These are phyloP conservation scores for Sporobolomyces pararoseus DNA, from an alignment of 768 basidiomycete genomes.

Conservation along the genomic window DNA sequence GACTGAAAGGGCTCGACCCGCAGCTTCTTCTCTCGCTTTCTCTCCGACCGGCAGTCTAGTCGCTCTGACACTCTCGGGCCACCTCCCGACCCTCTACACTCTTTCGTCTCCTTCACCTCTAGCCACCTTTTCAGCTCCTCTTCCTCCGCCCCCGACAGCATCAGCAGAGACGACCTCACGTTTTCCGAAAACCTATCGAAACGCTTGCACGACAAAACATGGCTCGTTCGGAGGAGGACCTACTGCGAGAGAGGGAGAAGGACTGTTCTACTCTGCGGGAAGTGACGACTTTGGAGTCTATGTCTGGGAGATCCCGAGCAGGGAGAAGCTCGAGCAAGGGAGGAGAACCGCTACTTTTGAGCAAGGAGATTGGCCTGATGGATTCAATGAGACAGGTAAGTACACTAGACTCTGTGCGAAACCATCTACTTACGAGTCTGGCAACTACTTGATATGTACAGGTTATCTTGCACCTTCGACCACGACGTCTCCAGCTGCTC, in stretches of 20 bases:
- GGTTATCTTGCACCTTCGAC: neutral
- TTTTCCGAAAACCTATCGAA: conserved; percentile 13
- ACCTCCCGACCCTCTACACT: conserved; percentile 61
- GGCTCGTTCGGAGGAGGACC: conserved; percentile 64
- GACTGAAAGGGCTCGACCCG: neutral
- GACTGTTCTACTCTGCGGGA: conserved; percentile 66
- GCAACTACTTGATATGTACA: neutral
- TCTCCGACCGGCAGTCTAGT: conserved; percentile 50
- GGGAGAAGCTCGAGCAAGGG: conserved; percentile 52
- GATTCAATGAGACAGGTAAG: neutral
- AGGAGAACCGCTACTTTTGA: conserved; percentile 51
- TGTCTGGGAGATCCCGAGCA: conserved; percentile 69
- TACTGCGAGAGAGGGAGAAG: conserved; percentile 48
- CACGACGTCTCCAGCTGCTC: neutral
- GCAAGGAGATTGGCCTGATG: conserved; percentile 32
- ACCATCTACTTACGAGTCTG: conserved; percentile 37
- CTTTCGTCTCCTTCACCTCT: conserved; percentile 57
- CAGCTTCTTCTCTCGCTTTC: conserved; percentile 49
- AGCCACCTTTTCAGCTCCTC: conserved; percentile 50
- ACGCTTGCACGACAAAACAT: conserved; percentile 55
- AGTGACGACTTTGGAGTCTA: conserved; percentile 80
- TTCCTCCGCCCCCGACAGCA: too few relatives aligned
- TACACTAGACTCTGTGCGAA: neutral
- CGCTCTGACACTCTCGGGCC: conserved; percentile 57
- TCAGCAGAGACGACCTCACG: neutral